A percentile compares a stretch with the other conserved stretches of the same genome.
Conservation (phyloP, 2,329 filamentous ascomycete genomes). For the Penicillium polonicum region DNA sequence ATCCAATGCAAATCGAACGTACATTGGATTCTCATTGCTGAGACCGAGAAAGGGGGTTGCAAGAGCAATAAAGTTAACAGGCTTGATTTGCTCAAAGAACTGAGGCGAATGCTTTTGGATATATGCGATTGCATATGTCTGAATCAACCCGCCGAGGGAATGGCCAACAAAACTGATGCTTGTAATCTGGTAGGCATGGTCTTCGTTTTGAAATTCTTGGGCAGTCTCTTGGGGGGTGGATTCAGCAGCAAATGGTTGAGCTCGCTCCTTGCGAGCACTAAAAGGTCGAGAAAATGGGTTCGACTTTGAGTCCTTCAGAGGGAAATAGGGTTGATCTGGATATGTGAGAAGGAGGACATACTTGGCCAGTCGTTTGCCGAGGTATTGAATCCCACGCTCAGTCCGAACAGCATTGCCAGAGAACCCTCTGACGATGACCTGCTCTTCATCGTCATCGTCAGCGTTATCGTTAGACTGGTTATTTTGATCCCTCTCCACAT, state of each 20-base stretch:
- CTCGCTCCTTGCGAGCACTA: constrained; percentile 37
- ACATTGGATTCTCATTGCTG: constrained; percentile 96
- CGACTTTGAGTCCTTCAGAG: constrained; percentile 57
- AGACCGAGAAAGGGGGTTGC: constrained; percentile 86
- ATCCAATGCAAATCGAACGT: constrained; percentile 94
- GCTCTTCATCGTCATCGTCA: constrained; percentile 57
- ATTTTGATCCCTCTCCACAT: not conserved
- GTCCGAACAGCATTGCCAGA: constrained; percentile 86
- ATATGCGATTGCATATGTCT: constrained; percentile 93
- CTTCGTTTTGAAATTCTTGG: constrained; percentile 41
- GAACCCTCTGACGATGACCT: constrained; percentile 87
- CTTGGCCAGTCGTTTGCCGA: constrained; percentile 90
- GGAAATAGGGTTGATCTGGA: constrained; percentile 86
- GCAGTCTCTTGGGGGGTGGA: constrained; percentile 36
- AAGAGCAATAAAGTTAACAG: constrained; percentile 85
- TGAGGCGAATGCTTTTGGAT: constrained; percentile 92
- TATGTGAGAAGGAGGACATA: constrained; percentile 88
- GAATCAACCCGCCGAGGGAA: constrained; percentile 83
- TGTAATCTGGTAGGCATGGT: constrained; percentile 73
- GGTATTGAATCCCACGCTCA: constrained; percentile 92
- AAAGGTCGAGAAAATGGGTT: constrained; percentile 51
- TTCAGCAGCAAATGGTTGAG: constrained; percentile 39
- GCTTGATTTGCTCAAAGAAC: constrained; percentile 83
- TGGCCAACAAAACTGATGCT: constrained; percentile 95
- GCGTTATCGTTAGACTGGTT: constrained; percentile 12